Base-by-base conservation (phyloP, 352 stramenopile genomes). In the Achlya hypogyna region DNA sequence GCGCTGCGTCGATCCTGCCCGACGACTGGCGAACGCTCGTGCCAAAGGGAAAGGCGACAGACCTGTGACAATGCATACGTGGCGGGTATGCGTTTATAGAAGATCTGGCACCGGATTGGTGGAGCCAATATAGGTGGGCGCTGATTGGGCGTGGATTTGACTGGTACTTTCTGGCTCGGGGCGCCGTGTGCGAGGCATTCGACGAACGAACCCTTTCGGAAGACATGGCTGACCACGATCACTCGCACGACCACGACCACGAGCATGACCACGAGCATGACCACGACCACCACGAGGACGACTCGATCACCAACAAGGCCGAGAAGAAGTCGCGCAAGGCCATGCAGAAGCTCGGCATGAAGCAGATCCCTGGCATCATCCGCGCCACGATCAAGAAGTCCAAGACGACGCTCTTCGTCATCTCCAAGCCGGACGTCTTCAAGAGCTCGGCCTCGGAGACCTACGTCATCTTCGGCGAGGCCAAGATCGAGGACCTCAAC, bases 261-360 rank as follows among this genome's bases (percentile, higher is more conserved):
- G 69, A 73, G n/a, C 76, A 83, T 51, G 72, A 74, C 22, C 75
- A 84, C 53, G 66, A 70, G 67, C 72, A 86, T 54, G 76, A 90
- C 72, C 73, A 87, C 70, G 73, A 91, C 54, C 72, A 83, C 67
- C 74, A 87, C 58, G 65, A 79, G 64, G 81, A 94, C 69, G 86
- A 95, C 56, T 82, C 92, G 74, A 89, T 92, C 74, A 81, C 84
- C 53, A 99, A 98, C 84, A 91, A 96, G 69, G 90, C 93, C 69
- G 97, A 99, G 82, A 99, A 99, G 86, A 99, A 99, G 82, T 91
- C 93, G 51, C 93, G 96, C 72, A 99, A 99, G 84, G 95, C 96
- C 60, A 98, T 99, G 89, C 89, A 98, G 76, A 99, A 99, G 87
- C 88, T 99, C 49, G 96, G 96, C 60, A 96, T 99, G 85, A 97